Conservation (phyloP, 2,329 filamentous ascomycete species). For the Dactylellina drechsleri region DNA sequence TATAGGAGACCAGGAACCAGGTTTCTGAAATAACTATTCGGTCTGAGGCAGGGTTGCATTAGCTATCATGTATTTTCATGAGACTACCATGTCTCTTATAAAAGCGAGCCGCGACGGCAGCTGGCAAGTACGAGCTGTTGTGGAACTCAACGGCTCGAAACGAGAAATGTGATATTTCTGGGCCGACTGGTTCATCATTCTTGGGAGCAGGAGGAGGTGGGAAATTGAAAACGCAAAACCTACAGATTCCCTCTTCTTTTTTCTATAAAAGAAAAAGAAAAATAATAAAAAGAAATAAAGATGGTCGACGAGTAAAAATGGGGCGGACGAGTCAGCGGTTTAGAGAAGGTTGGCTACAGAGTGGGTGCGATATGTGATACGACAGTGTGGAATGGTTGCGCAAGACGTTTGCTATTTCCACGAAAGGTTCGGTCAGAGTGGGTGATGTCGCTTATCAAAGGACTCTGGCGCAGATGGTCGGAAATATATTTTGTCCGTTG, state of each 20-base stretch:
- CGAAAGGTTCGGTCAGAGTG: conserved; percentile 11
- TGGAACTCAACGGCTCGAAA: conserved; percentile 49
- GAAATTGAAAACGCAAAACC: conserved; percentile 38
- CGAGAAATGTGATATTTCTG: conserved; percentile 47
- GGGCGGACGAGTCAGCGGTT: conserved; percentile 13
- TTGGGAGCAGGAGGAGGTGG: conserved; percentile 35
- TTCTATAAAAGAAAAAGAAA: too few relatives aligned
- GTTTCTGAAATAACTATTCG: not conserved
- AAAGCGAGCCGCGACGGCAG: conserved; percentile 20
- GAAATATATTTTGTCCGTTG: conserved; percentile 4
- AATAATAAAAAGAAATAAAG: not conserved
- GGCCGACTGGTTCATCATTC: conserved; percentile 47
- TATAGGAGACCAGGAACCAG: not conserved
- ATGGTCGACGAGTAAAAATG: not conserved
- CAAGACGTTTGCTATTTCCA: conserved; percentile 24
- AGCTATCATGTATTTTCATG: not conserved
- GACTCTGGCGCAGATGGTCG: conserved; percentile 20
- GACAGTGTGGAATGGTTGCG: conserved; percentile 51
- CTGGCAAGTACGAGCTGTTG: conserved; percentile 32
- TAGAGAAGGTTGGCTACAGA: conserved; percentile 38
- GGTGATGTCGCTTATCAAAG: conserved; percentile 44
- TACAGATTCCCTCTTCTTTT: conserved; percentile 33
- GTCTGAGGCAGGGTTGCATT: not conserved
- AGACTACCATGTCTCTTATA: conserved; percentile 20
- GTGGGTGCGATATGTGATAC: conserved; percentile 47